Evolutionary conservation across 2,329 filamentous ascomycete species (phyloP), one percentile per base, ranked within the genome.

Genomic region (Xylaria sp.): DNA sequence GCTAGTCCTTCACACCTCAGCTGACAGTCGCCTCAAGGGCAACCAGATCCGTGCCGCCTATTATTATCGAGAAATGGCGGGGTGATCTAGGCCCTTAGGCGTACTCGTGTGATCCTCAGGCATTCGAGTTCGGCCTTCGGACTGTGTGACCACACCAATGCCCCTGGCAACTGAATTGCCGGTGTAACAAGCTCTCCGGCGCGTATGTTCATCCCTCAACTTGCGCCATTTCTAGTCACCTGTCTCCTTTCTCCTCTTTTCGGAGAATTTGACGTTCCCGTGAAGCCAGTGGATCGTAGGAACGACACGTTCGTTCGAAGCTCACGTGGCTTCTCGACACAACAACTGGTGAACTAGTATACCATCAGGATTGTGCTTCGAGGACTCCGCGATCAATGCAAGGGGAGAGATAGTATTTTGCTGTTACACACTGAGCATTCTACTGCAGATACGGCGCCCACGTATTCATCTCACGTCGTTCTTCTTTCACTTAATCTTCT

Each of bases 11-110:
- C 18, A 25, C 48, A 13, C 28, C 63, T 46, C 34, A 60, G 63
- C 63, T 41, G 46, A 65, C 48, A 39, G 15, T 37, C 48, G 15
- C 50, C 12, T 25, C 46, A n/a, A 25, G 20, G 15, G 34, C 51
- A 13, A 20, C 10, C 8, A 55, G 34, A 46, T 46, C 41, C 41
- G 18, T 46, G 34, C 37, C 55, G 55, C 55, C 55, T 34, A 54
- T 41, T 58, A 13, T 12, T 58, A n/a, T 12, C 25, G 15, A 18
- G 39, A 25, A 57, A 57, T 23, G 54, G 9, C 37, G 37, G 54
- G 54, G 34, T 39, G n/a, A 58, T 58, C 56, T 13, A 31, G 39
- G 13, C 9, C 23, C n/a, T 20, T n/a, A 31, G 39, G 56, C 39
- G 39, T n/a, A 57, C 37, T 25, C 37, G 13, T 44, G 13, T 58